Evolutionary conservation across 1,284 basidiomycete genomes (phyloP).

Genomic region (Moesziomyces sp.): DNA sequence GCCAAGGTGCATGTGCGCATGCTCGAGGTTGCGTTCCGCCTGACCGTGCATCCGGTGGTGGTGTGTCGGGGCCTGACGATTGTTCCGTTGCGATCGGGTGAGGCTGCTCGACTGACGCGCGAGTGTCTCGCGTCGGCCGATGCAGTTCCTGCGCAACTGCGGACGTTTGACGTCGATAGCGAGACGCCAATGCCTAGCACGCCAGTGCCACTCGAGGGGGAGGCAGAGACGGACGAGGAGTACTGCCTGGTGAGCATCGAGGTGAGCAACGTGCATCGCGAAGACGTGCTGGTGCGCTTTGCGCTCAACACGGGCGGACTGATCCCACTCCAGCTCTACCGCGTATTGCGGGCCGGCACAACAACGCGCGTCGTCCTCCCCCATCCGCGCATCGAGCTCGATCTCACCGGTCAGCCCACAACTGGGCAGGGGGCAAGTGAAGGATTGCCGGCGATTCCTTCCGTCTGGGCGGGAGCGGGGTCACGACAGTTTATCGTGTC

Average conservation of each 20-base stretch:
- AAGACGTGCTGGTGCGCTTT: slow-evolving; percentile 87
- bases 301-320: slow-evolving; percentile 70
- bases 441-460: slow-evolving; percentile 79
- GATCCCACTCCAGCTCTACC: slow-evolving; percentile 18
- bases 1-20: slow-evolving; percentile 81
- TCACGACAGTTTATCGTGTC: slow-evolving; percentile 92
- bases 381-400: slow-evolving; percentile 71
- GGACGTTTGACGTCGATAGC: slow-evolving; percentile 63
- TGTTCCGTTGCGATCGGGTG: slow-evolving; percentile 18
- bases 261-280: slow-evolving; percentile 83
- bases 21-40: slow-evolving; percentile 82
- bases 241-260: slow-evolving; percentile 88
- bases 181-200: slow-evolving; percentile 24
- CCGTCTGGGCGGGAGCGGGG: slow-evolving; percentile 70
- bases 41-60: slow-evolving; percentile 92
- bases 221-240: slow-evolving; percentile 16
- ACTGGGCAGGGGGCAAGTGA: slow-evolving; percentile 69
- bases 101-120: slow-evolving; percentile 54
- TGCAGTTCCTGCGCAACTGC: slow-evolving; percentile 13
- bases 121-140: slow-evolving; percentile 69
- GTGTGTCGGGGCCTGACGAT: slow-evolving; percentile 72
- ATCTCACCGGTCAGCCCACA: slow-evolving; percentile 69
- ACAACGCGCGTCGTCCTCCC: slow-evolving; percentile 61
- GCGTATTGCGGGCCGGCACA: slow-evolving; percentile 17
- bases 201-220: not conserved